A percentile compares a stretch with the other conserved stretches of the same genome.
phyloP scores from a whole-genome alignment of 495 filamentous ascomycete genomes.

The Extremus antarcticus region DNA sequence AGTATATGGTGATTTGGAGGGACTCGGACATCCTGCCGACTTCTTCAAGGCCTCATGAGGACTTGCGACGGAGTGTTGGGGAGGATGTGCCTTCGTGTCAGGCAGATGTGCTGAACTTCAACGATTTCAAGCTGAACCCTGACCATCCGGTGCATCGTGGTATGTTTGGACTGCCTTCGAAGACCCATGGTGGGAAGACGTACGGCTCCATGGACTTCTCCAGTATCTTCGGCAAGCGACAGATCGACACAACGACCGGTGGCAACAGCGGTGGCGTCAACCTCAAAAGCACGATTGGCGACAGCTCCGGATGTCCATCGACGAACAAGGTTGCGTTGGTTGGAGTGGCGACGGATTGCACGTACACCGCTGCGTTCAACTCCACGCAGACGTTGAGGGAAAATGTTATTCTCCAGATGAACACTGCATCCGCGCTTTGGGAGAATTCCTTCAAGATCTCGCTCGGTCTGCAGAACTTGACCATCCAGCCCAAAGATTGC shows the following conservation, averaged over 20 bases:
- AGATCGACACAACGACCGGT: constrained; percentile 43
- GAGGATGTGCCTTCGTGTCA: constrained; percentile 37
- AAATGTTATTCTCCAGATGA: constrained; percentile 76
- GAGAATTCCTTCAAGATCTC: constrained; percentile 91
- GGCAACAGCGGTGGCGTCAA: constrained; percentile 82
- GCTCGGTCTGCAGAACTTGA: constrained; percentile 75
- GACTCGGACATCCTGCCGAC: constrained; percentile 65
- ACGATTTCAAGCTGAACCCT: constrained; percentile 42
- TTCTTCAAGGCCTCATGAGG: constrained; percentile 30
- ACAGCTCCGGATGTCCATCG: constrained; percentile 68
- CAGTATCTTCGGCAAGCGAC: constrained; percentile 46
- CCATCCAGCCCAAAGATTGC: constrained; percentile 58
- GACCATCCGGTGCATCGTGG: constrained; percentile 51
- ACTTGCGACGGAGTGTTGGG: constrained; percentile 33
- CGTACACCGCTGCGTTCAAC: constrained; percentile 62
- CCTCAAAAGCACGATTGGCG: constrained; percentile 67
- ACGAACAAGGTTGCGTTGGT: constrained; percentile 84
- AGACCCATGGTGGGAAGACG: constrained; percentile 31
- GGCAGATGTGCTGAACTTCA: constrained; percentile 61
- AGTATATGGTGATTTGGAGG: constrained; percentile 83
- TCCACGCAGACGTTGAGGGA: constrained; percentile 45
- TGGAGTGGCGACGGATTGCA: constrained; percentile 87
- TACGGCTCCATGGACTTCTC: constrained; percentile 47
- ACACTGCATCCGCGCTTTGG: constrained; percentile 74
- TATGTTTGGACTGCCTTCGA: constrained; percentile 14